A percentile compares a stretch with the other conserved stretches of the same genome.
Evolutionary conservation across 2,329 filamentous ascomycete genomes (phyloP).

Genomic region (Neoarthrinium moseri): DNA sequence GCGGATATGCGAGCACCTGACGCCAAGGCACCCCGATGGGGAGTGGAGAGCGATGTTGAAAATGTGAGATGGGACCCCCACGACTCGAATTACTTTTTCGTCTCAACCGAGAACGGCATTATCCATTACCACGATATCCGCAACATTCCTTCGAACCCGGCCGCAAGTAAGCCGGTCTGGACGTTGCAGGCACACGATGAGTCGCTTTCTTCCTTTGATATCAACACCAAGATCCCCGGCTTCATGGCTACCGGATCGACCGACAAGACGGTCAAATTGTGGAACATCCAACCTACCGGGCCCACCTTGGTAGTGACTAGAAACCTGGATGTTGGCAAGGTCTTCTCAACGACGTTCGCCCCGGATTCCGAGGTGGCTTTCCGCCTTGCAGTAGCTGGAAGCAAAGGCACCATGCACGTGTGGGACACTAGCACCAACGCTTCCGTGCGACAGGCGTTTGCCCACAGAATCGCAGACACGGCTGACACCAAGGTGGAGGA

Average conservation of each 20-base stretch:
- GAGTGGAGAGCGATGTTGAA: conserved; percentile 94
- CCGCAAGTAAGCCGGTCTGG: conserved; percentile 83
- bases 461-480: conserved; percentile 59
- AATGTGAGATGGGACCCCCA: conserved; percentile 91
- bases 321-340: conserved; percentile 90
- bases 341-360: conserved; percentile 88
- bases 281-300: conserved; percentile 80
- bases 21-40: conserved; percentile 79
- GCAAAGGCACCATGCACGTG: conserved; percentile 87
- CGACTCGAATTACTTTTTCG: conserved; percentile 89
- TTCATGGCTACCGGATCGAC: conserved; percentile 92
- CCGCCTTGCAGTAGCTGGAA: conserved; percentile 88
- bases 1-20: conserved; percentile 94
- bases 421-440: conserved; percentile 97
- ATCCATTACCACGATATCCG: conserved; percentile 91
- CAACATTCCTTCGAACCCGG: conserved; percentile 69
- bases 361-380: conserved; percentile 91
- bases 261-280: conserved; percentile 94
- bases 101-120: conserved; percentile 87
- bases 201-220: conserved; percentile 86
- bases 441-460: conserved; percentile 82
- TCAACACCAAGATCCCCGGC: conserved; percentile 86
- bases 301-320: conserved; percentile 89
- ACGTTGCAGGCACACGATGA: conserved; percentile 94
- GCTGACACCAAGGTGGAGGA: conserved; percentile 67